A percentile compares a stretch with the other conserved stretches of the same genome.
These are phyloP conservation scores for Aquilaria malaccensis DNA, from an alignment of 345 rosid species.

Conservation along the genomic window DNA sequence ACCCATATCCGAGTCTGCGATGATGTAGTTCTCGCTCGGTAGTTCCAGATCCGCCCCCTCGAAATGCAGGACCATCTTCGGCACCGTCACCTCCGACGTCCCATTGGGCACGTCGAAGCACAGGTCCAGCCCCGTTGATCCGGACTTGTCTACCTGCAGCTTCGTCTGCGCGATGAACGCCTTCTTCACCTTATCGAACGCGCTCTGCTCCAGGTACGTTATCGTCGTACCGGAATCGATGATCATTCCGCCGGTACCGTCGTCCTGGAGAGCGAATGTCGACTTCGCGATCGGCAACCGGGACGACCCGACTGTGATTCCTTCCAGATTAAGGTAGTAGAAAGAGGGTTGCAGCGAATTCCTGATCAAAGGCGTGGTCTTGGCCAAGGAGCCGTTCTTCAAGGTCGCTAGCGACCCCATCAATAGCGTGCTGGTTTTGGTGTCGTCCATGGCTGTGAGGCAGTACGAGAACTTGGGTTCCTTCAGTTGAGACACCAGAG, in stretches of 20 bases:
- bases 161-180: constrained; percentile 46
- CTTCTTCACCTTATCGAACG: constrained; percentile 38
- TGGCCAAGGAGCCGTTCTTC: constrained; percentile 9
- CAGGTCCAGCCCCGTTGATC: constrained; percentile 66
- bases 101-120: constrained; percentile 56
- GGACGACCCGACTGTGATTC: constrained; percentile 67
- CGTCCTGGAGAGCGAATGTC: constrained; percentile 50
- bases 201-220: constrained; percentile 55
- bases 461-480: constrained; percentile 81
- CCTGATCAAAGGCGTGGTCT: constrained; percentile 48
- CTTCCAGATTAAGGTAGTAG: constrained; percentile 81
- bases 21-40: constrained; percentile 77
- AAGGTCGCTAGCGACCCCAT: constrained; percentile 48
- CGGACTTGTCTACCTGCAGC: constrained; percentile 46
- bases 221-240: constrained; percentile 94
- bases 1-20: constrained; percentile 52
- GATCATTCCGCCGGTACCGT: constrained; percentile 84
- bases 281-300: constrained; percentile 57
- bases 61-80: constrained; percentile 67
- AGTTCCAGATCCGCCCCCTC: constrained; percentile 70
- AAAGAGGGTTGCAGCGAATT: constrained; percentile 74
- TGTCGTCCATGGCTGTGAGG: constrained; percentile 56
- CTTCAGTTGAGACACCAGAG: constrained; percentile 70
- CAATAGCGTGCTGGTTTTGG: constrained; percentile 49
- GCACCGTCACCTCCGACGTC: constrained; percentile 36